phyloP scores from a whole-genome alignment of 2,329 filamentous ascomycete species.

The Scleromitrula shiraiana region DNA sequence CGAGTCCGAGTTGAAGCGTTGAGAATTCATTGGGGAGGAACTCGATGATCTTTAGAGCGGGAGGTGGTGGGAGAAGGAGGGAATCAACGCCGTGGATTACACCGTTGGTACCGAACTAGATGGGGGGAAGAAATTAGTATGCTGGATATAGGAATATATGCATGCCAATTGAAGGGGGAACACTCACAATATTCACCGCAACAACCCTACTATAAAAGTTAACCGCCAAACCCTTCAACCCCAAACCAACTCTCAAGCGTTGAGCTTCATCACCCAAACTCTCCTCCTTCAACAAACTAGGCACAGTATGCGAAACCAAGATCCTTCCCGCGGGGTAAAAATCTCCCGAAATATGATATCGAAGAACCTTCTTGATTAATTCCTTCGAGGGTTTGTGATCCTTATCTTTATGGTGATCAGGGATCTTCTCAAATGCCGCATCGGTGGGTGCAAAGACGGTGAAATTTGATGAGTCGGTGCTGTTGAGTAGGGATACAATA shows the following conservation, averaged over 20 bases:
- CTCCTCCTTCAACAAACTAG: constrained; percentile 53
- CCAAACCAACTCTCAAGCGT: constrained; percentile 61
- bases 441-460: constrained; percentile 79
- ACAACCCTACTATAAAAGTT: constrained; percentile 73
- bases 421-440: constrained; percentile 60
- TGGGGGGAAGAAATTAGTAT: not conserved
- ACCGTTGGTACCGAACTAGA: constrained; percentile 71
- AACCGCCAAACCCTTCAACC: constrained; percentile 54
- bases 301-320: constrained; percentile 65
- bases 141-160: not conserved
- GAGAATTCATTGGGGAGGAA: constrained; percentile 65
- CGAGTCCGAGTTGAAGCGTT: constrained; percentile 66
- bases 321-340: constrained; percentile 59
- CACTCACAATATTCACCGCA: constrained; percentile 61
- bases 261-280: constrained; percentile 59
- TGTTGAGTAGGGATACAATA: constrained; percentile 65
- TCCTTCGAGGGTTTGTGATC: constrained; percentile 68
- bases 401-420: constrained; percentile 36
- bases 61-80: constrained; percentile 69
- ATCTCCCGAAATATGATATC: constrained; percentile 67
- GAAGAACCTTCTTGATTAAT: constrained; percentile 56
- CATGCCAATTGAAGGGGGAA: constrained; percentile 12
- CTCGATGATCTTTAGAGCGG: constrained; percentile 53
- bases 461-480: constrained; percentile 62
- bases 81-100: constrained; percentile 70